These are phyloP conservation scores for Rhizoclosmatium sp. DNA, from an alignment of 192 early-diverging fungal species.

Conservation along the genomic window DNA sequence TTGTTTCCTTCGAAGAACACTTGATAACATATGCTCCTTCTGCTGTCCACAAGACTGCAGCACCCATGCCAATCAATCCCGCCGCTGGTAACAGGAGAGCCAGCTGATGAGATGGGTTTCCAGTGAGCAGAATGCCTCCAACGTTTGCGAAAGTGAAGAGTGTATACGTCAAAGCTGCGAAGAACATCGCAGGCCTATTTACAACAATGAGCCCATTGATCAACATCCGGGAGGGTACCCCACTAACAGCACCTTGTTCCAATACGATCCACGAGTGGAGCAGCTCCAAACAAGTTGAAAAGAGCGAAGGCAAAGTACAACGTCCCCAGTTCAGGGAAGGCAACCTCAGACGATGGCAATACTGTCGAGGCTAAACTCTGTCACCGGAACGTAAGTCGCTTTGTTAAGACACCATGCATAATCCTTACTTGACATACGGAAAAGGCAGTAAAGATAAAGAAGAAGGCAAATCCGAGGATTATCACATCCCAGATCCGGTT, in stretches of 20 bases:
- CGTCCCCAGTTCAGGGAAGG: slow-evolving; percentile 31
- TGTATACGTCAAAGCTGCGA: slow-evolving; percentile 29
- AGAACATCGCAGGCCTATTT: slow-evolving; percentile 27
- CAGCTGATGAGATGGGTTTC: neutral
- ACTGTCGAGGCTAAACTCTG: slow-evolving; percentile 29
- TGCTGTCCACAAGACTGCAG: slow-evolving; percentile 25
- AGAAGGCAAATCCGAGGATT: slow-evolving; percentile 12
- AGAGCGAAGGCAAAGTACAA: slow-evolving; percentile 39
- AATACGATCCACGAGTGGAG: slow-evolving; percentile 32
- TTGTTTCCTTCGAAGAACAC: slow-evolving; percentile 7
- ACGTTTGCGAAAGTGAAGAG: slow-evolving; percentile 22
- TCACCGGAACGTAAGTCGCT: neutral
- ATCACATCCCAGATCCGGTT: slow-evolving; percentile 31
- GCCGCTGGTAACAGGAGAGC: slow-evolving; percentile 24
- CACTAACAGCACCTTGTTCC: slow-evolving; percentile 5
- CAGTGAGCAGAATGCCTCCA: neutral
- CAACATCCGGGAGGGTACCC: no score
- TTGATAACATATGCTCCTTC: slow-evolving; percentile 27
- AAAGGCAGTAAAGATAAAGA: slow-evolving; percentile 29
- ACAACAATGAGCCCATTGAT: neutral
- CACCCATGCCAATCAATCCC: slow-evolving; percentile 21
- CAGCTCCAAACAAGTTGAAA: slow-evolving; percentile 34
- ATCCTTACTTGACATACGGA: slow-evolving; percentile 9
- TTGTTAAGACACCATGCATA: neutral
- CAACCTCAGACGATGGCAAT: slow-evolving; percentile 5